Conservation (phyloP, 176 grass and related monocot genomes). For the Poa pratensis region DNA sequence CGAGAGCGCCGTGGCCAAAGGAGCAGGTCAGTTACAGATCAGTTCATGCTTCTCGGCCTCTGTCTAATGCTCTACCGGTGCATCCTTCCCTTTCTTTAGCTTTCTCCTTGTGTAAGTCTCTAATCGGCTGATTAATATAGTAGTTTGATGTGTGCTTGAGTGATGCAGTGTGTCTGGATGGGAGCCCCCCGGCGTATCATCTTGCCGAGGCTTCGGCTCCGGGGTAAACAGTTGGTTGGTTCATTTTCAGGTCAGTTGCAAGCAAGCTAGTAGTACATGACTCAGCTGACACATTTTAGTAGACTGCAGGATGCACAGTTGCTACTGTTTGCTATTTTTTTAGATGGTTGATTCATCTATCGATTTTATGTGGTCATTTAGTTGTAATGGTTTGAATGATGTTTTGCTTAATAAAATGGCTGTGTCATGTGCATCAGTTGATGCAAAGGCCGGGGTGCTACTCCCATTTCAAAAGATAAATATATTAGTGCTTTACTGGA, state of each 20-base stretch:
- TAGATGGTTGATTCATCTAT: too few species aligned
- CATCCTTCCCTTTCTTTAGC: not conserved
- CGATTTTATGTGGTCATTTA: too few species aligned
- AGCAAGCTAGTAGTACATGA: not conserved
- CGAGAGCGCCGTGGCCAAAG: slow-evolving; percentile 64
- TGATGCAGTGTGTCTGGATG: slow-evolving; percentile 78
- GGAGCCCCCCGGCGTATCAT: slow-evolving; percentile 79
- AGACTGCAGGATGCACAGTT: too few species aligned
- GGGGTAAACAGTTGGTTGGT: slow-evolving; percentile 79
- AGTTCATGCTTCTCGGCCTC: not conserved
- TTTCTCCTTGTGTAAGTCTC: not conserved
- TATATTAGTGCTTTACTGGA: not conserved
- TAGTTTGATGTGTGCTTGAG: not conserved
- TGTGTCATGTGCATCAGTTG: too few species aligned
- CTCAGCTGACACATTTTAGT: too few species aligned
- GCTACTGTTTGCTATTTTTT: too few species aligned
- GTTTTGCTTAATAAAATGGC: too few species aligned
- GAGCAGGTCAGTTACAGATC: slow-evolving; percentile 58
- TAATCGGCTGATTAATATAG: not conserved
- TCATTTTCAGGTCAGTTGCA: slow-evolving; percentile 62
- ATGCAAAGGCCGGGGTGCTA: too few species aligned
- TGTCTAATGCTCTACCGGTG: not conserved
- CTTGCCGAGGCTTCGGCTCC: slow-evolving; percentile 71
- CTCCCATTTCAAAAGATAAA: too few species aligned
- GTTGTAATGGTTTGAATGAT: too few species aligned